Evolutionary conservation across 352 stramenopile species (phyloP).

Genomic region (Phytophthora capsici): DNA sequence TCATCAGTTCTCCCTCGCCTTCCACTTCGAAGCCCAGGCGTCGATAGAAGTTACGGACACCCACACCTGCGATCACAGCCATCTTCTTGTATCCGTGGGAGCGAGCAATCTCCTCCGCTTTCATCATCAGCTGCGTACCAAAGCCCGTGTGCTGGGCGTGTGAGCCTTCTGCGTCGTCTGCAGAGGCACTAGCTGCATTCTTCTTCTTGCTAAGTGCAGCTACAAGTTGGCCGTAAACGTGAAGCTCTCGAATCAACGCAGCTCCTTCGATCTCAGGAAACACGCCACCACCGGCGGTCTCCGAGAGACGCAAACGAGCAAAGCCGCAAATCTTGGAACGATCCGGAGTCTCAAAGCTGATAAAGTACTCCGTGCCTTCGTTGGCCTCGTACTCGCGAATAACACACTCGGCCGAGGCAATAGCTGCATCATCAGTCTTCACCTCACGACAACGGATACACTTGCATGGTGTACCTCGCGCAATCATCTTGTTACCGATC

Average conservation of each 20-base stretch:
- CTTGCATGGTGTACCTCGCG: constrained; percentile 71
- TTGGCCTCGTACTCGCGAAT: constrained; percentile 88
- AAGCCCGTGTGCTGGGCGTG: constrained; percentile 91
- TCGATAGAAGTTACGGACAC: constrained; percentile 92
- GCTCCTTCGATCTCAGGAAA: constrained; percentile 81
- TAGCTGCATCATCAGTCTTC: constrained; percentile 84
- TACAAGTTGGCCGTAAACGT: constrained; percentile 92
- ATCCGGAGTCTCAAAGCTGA: constrained; percentile 93
- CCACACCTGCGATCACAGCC: constrained; percentile 91
- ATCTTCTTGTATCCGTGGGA: constrained; percentile 80
- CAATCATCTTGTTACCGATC: constrained; percentile 86
- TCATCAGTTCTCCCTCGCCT: constrained; percentile 86
- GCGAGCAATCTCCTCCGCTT: constrained; percentile 80
- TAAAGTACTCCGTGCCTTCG: constrained; percentile 91
- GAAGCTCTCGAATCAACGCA: constrained; percentile 89
- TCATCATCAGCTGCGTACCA: constrained; percentile 87
- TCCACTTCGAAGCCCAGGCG: constrained; percentile 88
- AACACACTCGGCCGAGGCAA: constrained; percentile 71
- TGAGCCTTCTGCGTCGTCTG: constrained; percentile 37
- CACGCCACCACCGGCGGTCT: constrained; percentile 64
- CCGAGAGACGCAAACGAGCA: constrained; percentile 81
- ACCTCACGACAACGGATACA: constrained; percentile 94
- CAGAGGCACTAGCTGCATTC: constrained; percentile 14
- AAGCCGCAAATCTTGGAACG: constrained; percentile 93
- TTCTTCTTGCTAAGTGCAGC: constrained; percentile 55